Evolutionary conservation across 2,329 filamentous ascomycete genomes (phyloP).

Genomic region (Microcyclosporella mali): DNA sequence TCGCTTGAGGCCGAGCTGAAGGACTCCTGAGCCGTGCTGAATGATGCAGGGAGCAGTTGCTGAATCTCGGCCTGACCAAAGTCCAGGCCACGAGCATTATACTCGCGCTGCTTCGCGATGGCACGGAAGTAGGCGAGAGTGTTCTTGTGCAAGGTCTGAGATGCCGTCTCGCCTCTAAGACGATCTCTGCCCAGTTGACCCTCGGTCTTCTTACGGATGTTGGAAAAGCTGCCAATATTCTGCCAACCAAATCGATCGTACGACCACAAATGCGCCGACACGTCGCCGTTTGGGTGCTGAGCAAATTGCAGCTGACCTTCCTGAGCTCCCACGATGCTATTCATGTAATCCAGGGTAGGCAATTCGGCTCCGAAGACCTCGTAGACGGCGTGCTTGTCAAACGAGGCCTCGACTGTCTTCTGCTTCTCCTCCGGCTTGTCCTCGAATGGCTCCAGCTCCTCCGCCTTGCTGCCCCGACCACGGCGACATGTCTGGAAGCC

Average conservation of each 20-base stretch:
- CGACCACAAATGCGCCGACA: constrained; percentile 45
- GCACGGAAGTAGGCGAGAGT: constrained; percentile 39
- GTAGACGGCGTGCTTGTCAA: constrained; percentile 30
- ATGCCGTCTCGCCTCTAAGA: constrained; percentile 32
- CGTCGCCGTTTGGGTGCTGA: constrained; percentile 43
- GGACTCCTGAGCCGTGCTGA: no score
- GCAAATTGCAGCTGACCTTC: constrained; percentile 43
- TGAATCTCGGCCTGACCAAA: constrained; percentile 31
- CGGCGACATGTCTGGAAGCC: constrained; percentile 30
- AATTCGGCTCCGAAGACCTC: constrained; percentile 38
- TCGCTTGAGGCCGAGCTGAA: not conserved
- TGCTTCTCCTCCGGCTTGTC: constrained; percentile 25
- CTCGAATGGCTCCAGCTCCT: constrained; percentile 20
- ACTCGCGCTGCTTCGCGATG: constrained; percentile 37
- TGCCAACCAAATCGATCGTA: constrained; percentile 36
- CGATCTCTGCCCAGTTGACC: constrained; percentile 39
- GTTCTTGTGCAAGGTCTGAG: constrained; percentile 30
- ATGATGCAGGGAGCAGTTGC: constrained; percentile 13
- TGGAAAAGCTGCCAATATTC: constrained; percentile 41
- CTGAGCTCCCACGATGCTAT: constrained; percentile 26
- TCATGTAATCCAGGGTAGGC: constrained; percentile 37
- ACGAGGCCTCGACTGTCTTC: constrained; percentile 26
- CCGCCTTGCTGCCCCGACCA: constrained; percentile 1
- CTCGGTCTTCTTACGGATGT: constrained; percentile 38
- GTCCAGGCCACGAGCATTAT: constrained; percentile 21